Base-by-base conservation (phyloP, 2,329 filamentous ascomycete species). In the Colletotrichum sp. region DNA sequence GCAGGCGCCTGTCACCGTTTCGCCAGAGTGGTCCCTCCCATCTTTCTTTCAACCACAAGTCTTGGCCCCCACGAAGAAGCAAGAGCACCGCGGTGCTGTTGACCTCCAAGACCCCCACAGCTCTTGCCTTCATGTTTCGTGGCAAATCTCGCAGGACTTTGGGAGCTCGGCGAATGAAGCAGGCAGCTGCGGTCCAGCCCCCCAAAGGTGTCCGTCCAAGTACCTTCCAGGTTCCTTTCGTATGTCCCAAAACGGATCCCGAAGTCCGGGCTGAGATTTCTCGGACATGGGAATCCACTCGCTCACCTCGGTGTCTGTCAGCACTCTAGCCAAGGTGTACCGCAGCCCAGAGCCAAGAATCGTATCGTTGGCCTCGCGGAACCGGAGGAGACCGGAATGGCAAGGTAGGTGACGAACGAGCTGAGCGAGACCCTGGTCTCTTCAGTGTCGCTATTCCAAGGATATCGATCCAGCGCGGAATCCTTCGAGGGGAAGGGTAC, bases 281-380 rank as follows among this genome's bases (percentile, higher is more conserved):
- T 30, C 36, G 39, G 64, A 66, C 16, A 8, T 44, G 63, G 48
- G 36, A 44, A 44, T 6, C n/a, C n/a, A 24, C 9, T 66, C 32
- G 16, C 39, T 74, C 60, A 65, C 72, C 72, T 75, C 72, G 68
- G 72, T 72, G 72, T 72, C 52, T 57, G 72, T 75, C 52, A 72
- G 72, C 68, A 62, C 68, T 67, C 34, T 55, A 13, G 62, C 68
- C 55, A 55, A 68, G 69, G 48, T 72, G 69, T 39, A 36, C 22
- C n/a, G 32, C 26, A n/a, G 39, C 39, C 0, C 39, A 32, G n/a
- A 8, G 44, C 44, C 44, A 52, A 52, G n/a, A 52, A 26, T 36
- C 8, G 62, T 39, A 13, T 13, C 32, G 28, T 39, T n/a, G 39
- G 39, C 39, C 39, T n/a, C 39, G 39, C 36, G 36, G 36, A 12